phyloP scores from a whole-genome alignment of 2,329 filamentous ascomycete genomes.

The Blumeriella jaapii region DNA sequence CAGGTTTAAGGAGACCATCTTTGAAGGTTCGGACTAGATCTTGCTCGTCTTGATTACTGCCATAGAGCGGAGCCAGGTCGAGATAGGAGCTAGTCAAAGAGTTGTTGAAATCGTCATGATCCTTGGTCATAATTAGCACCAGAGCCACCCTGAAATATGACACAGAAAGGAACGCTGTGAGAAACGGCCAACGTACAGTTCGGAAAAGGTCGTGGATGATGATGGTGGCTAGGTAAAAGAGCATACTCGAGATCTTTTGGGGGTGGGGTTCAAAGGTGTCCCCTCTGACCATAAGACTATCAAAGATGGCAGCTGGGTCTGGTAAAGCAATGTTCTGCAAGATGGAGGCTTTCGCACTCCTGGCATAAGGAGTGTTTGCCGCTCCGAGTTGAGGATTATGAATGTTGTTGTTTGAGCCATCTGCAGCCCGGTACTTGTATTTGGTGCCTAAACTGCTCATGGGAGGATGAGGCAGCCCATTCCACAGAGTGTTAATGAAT shows the following conservation, averaged over 20 bases:
- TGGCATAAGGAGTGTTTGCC: conserved; percentile 55
- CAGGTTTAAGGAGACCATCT: conserved; percentile 60
- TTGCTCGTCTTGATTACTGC: conserved; percentile 44
- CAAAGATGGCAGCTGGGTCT: conserved; percentile 52
- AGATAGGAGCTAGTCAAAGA: conserved; percentile 64
- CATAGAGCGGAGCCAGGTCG: conserved; percentile 63
- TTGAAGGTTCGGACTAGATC: conserved; percentile 47
- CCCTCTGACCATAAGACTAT: conserved; percentile 44
- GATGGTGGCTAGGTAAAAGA: conserved; percentile 66
- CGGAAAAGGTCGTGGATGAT: conserved; percentile 55
- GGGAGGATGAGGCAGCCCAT: conserved; percentile 61
- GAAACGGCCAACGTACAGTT: conserved; percentile 30
- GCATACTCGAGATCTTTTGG: conserved; percentile 60
- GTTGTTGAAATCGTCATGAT: conserved; percentile 48
- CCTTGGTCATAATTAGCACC: conserved; percentile 21
- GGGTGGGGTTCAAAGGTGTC: conserved; percentile 50
- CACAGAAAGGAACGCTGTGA: neutral
- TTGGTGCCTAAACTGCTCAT: conserved; percentile 51
- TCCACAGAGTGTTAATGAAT: conserved; percentile 61
- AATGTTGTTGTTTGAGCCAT: conserved; percentile 63
- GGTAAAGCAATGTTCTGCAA: conserved; percentile 51
- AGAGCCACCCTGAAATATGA: neutral
- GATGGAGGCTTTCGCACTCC: conserved; percentile 48
- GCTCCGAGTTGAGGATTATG: conserved; percentile 53
- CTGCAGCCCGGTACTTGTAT: conserved; percentile 52